Conservation (phyloP, 139 green algal genomes). For the Spirogloea muscicola region DNA sequence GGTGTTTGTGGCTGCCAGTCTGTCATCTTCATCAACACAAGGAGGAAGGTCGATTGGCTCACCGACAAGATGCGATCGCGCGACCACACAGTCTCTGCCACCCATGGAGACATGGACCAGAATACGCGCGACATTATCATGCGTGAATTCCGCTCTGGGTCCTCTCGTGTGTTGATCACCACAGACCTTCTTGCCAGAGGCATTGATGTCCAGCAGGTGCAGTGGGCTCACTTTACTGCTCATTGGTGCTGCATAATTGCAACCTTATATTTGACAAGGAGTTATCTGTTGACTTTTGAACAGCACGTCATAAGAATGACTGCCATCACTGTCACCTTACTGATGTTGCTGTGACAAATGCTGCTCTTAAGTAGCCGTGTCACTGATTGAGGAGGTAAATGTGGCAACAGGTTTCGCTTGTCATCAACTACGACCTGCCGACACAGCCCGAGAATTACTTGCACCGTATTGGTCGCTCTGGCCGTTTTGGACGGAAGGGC, state of each 20-base stretch:
- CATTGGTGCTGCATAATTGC: too few species aligned
- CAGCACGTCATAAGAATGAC: too few species aligned
- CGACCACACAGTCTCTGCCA: constrained; percentile 98
- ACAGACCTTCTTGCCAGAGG: constrained; percentile 97
- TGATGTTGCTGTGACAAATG: too few species aligned
- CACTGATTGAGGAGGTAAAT: too few species aligned
- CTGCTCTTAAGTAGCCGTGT: too few species aligned
- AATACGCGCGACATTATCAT: constrained; percentile 99
- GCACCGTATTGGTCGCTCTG: constrained; percentile 88
- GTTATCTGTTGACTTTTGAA: too few species aligned
- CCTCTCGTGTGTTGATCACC: constrained; percentile 97
- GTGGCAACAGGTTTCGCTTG: constrained; percentile 93
- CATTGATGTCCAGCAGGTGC: constrained; percentile 90
- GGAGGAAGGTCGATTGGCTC: constrained; percentile 97
- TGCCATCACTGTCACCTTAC: too few species aligned
- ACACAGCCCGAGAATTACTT: constrained; percentile 99
- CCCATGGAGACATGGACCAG: constrained; percentile 99
- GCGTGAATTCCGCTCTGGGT: constrained; percentile 97
- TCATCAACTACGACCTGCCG: constrained; percentile 99
- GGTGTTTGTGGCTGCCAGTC: too few species aligned
- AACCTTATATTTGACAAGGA: too few species aligned
- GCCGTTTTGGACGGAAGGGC: constrained; percentile 93
- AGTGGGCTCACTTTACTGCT: too few species aligned
- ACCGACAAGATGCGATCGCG: constrained; percentile 97
- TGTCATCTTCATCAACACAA: constrained; percentile 98